Base-by-base conservation (phyloP, 2,329 filamentous ascomycete species). In the Diatrype stigma region DNA sequence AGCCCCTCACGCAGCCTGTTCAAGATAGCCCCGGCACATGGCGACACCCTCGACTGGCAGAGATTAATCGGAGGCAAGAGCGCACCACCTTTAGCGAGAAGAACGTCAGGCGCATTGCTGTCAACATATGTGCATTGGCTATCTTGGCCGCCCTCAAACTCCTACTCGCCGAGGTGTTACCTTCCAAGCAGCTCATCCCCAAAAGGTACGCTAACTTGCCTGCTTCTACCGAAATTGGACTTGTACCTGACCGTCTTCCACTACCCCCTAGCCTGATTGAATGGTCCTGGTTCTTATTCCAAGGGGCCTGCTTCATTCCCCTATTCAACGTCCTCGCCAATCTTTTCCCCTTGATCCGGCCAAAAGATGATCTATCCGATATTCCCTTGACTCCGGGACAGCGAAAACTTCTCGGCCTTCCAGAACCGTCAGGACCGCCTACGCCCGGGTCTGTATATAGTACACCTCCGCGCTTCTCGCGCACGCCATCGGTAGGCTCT, bases 331-430 rank as follows among this genome's bases (percentile, higher is more conserved):
- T 96, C 48, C 66, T 74, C 55, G 62, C 85, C 49, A 88, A 90
- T 35, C 73, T 89, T 51, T 74, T 84, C 44, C 94, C 93, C 2
- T 79, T 96, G 12, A 70, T 90, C 62, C 81, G 85, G 56, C 77
- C 80, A 42, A 78, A 78, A 59, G 94, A 97, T 68, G 81, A 91
- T 56, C 80, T 96, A 56, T 77, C 85, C 68, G 94, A 99, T 68
- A 96, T 99, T 47, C 85, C 93, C 54, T 80, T 99, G 58, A 96
- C 93, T 1, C 86, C 89, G n/a, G 84, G 85, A 12, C 94, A 97
- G 74, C 87, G 93, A 54, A 80, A 85, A 56, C 80, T 96, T 14
- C 82, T 99, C 47, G 92, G 91, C 45, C 82, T 99, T 3, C 81
- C 86, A 37, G 86, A 90, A 2, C 82, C 78, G 52, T 77, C 79